A percentile compares a stretch with the other conserved stretches of the same genome.
Evolutionary conservation across 2,329 filamentous ascomycete genomes (phyloP).

Genomic region (Grosmannia huntii): DNA sequence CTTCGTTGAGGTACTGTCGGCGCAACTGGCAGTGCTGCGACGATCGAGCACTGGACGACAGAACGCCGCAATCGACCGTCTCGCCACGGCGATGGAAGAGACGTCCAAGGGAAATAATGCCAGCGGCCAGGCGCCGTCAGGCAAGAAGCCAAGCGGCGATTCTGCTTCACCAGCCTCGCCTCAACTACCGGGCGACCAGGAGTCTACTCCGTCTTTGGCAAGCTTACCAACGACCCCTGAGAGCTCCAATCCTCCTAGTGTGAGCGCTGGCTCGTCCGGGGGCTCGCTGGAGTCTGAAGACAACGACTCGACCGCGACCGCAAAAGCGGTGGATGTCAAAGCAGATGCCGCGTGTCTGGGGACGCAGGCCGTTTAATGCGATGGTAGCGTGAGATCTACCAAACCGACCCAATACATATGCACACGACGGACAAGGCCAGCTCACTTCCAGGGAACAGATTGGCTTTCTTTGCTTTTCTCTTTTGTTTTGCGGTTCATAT

Average conservation of each 20-base stretch:
- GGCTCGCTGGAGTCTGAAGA: not conserved
- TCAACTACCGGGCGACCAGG: conserved; percentile 30
- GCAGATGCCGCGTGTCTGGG: not conserved
- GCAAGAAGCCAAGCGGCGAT: not conserved
- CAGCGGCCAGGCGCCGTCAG: not conserved
- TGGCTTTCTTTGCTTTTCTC: not conserved
- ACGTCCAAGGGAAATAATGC: conserved; percentile 18
- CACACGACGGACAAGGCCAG: not conserved
- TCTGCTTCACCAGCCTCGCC: conserved; percentile 20
- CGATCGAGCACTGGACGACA: conserved; percentile 54
- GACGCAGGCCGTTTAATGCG: not conserved
- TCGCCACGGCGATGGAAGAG: conserved; percentile 25
- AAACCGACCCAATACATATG: not conserved
- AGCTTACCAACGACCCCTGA: conserved; percentile 58
- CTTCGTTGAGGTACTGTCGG: conserved; percentile 51
- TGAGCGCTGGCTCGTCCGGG: conserved; percentile 41
- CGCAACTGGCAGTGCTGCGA: conserved; percentile 48
- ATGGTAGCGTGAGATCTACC: not conserved
- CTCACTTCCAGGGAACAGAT: not conserved
- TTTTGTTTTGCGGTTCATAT: not conserved
- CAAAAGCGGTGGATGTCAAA: not conserved
- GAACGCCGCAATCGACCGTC: conserved; percentile 48
- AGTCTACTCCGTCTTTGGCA: conserved; percentile 53
- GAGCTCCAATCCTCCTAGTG: conserved; percentile 52
- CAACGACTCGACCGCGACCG: not conserved